Conservation (phyloP, 2,329 filamentous ascomycete genomes). For the Diaporthe destruens region DNA sequence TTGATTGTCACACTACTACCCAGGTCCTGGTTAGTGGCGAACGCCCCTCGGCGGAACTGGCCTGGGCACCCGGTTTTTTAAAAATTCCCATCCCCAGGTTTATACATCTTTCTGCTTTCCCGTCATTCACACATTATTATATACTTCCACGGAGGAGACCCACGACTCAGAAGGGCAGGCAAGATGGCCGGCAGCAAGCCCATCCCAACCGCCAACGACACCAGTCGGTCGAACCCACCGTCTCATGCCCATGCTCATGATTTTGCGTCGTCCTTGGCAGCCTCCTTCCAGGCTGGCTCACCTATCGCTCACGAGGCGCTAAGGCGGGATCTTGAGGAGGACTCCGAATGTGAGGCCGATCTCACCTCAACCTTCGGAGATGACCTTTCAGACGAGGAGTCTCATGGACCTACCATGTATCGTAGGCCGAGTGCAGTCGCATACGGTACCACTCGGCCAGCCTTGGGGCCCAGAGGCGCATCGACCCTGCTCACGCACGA, state of each 20-base stretch:
- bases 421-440: constrained; percentile 82
- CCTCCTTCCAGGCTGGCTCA: constrained; percentile 71
- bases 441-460: constrained; percentile 77
- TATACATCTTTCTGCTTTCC: not conserved
- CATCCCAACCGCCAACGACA: constrained; percentile 27
- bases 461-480: constrained; percentile 70
- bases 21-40: constrained; percentile 31
- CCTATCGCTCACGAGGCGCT: constrained; percentile 75
- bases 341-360: constrained; percentile 66
- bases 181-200: constrained; percentile 35
- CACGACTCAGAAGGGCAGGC: constrained; percentile 3
- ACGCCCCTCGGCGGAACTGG: constrained; percentile 18
- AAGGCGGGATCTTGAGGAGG: constrained; percentile 75
- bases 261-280: constrained; percentile 52
- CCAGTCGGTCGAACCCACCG: constrained; percentile 8
- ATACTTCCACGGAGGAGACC: not conserved
- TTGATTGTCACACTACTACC: not conserved
- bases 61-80: constrained; percentile 14
- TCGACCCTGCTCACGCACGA: constrained; percentile 64
- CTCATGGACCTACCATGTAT: constrained; percentile 68
- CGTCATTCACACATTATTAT: not conserved
- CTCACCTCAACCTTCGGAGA: constrained; percentile 46
- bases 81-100: not conserved
- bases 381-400: constrained; percentile 50
- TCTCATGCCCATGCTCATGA: constrained; percentile 40